These are phyloP conservation scores for Solanum okadae DNA, from an alignment of 257 asterid species.

Conservation along the genomic window DNA sequence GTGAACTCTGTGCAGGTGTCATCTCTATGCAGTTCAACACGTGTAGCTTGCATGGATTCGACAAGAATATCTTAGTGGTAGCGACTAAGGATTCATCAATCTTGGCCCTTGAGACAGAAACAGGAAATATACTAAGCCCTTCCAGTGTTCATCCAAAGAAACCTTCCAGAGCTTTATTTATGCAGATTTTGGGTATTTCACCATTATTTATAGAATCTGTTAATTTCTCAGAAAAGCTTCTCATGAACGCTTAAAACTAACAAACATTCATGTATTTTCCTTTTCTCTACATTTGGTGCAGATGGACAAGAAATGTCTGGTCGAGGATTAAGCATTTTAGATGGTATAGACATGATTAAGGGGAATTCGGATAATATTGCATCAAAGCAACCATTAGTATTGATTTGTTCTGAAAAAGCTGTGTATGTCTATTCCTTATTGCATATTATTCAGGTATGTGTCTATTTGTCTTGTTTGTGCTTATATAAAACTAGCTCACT, in stretches of 20 bases:
- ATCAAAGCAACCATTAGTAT: conserved; percentile 39
- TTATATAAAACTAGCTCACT: background rate
- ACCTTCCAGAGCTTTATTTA: conserved; percentile 70
- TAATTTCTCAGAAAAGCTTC: background rate
- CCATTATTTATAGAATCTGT: background rate
- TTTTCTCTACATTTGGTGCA: conserved; percentile 3
- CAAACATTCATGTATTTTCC: background rate
- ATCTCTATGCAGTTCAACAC: conserved; percentile 62
- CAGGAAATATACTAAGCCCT: conserved; percentile 62
- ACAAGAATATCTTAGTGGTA: conserved; percentile 58
- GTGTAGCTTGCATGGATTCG: conserved; percentile 81
- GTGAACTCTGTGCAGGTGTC: conserved; percentile 67
- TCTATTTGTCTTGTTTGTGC: background rate
- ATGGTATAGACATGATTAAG: conserved; percentile 21
- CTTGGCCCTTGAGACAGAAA: conserved; percentile 60
- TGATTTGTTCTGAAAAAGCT: conserved; percentile 84
- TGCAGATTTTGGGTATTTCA: conserved; percentile 54
- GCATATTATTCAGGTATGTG: conserved; percentile 64
- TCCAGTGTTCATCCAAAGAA: conserved; percentile 60
- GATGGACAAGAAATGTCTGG: conserved; percentile 29
- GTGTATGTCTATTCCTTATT: conserved; percentile 62
- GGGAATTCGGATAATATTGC: conserved; percentile 27
- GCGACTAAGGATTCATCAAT: conserved; percentile 88
- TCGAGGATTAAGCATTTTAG: conserved; percentile 22
- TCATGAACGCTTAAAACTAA: background rate